Base-by-base conservation (phyloP, 306 rosid genomes). In the Vigna nakashimae region DNA sequence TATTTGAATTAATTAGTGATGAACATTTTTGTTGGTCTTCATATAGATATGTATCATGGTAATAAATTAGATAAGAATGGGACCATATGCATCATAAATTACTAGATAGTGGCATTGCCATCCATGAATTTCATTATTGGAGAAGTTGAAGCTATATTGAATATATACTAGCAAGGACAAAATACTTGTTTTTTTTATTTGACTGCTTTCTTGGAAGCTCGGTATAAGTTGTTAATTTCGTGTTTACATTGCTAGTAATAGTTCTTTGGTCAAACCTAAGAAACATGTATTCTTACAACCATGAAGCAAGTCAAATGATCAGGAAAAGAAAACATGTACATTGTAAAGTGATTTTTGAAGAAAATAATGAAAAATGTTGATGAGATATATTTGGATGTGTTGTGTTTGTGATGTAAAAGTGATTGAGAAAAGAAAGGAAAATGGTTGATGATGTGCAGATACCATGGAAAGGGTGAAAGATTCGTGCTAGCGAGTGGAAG, bases 401-500 rank as follows among this genome's bases (percentile, higher is more conserved):
- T n/a, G n/a, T n/a, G n/a, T n/a, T n/a, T n/a, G n/a, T n/a, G n/a
- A n/a, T n/a, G n/a, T n/a, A n/a, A n/a, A n/a, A n/a, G n/a, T n/a
- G n/a, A n/a, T n/a, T n/a, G n/a, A n/a, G n/a, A n/a, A 18, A 18
- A 18, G 0, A 18, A 18, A 18, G 18, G 0, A 18, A 18, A 18
- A 20, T 20, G 22, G 22, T 20, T 20, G 22, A 20, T 30, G 34
- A 30, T 30, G 34, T 4, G 38, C 38, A 34, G 97, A 18, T 89
- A 93, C 84, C 98, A 93, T 38, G 98, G 93, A 10, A 93, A 74
- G 78, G 95, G 91, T 1, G 62, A 77, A 16, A 91, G 95, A 40
- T 93, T 93, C 79, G 90, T 87, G 80, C 83, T 93, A 0, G 83
- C 92, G 2, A 88, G 86, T 7, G 97, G 93, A n/a, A 89, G 98